phyloP scores from a whole-genome alignment of 2,329 filamentous ascomycete genomes.

The Colletotrichum sp. region DNA sequence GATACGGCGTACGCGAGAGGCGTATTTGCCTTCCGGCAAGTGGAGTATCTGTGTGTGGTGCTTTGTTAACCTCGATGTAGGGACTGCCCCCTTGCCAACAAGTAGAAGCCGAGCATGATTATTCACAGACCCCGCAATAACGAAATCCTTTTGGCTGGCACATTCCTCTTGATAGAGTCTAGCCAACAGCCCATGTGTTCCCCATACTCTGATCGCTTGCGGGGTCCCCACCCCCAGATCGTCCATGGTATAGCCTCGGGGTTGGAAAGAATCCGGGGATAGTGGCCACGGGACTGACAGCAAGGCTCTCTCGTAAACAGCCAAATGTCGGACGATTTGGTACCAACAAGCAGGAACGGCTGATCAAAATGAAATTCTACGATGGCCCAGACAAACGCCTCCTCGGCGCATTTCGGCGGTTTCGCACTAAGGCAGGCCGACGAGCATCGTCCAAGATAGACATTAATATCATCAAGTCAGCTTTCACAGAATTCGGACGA shows the following conservation, averaged over 20 bases:
- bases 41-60: not conserved
- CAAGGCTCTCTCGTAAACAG: not conserved
- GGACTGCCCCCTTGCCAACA: not conserved
- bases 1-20: not conserved
- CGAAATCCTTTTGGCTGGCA: too few species aligned
- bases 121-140: fast-evolving
- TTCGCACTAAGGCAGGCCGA: not conserved
- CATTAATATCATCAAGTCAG: not conserved
- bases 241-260: not conserved
- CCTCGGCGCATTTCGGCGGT: not conserved
- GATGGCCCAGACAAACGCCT: not conserved
- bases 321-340: not conserved
- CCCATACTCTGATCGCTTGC: not conserved
- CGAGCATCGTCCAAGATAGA: not conserved
- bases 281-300: not conserved
- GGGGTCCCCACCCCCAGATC: not conserved
- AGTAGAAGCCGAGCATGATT: not conserved
- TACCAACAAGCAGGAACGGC: not conserved
- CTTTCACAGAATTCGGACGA: not conserved
- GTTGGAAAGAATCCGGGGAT: not conserved
- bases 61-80: not conserved
- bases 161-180: too few species aligned
- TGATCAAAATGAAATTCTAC: too few species aligned
- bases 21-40: not conserved
- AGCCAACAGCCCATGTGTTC: not conserved